Base-by-base conservation (phyloP, 208 protist genomes). In the Leishmania lainsoni region DNA sequence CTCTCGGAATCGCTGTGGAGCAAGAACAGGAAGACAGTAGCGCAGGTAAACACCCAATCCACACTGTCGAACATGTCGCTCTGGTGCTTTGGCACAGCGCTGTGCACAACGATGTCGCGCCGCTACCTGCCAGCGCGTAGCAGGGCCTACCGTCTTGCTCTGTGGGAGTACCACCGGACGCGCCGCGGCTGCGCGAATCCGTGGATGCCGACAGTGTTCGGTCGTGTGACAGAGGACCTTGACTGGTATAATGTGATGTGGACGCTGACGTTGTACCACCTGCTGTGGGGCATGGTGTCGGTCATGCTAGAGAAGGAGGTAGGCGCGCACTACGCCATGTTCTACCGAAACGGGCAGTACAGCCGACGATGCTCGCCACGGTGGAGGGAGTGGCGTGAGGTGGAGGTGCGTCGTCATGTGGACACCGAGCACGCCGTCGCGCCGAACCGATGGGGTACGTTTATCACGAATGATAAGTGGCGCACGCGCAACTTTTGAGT, bases 1-100 rank as follows among this genome's bases (percentile, higher is more conserved):
- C 91, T 95, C 59, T 97, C 94, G 29, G 92, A 97, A 80, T 92
- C 87, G 12, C 82, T 97, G 48, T 97, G 94, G 92, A 94, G 92
- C 79, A 94, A 94, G 78, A 94, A 94, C 83, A 90, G 83, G 79
- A 97, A 97, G 73, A 89, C 91, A 1, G 81, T 97, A 14, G 88
- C 76, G 81, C 73, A 88, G 79, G 80, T 95, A 26, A 95, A 95
- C 79, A 70, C 76, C 79, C 90, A 95, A 78, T 94, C 89, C 42
- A 83, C 87, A 10, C 85, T 93, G 63, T 84, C 89, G 9, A 95
- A 96, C 79, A 81, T 94, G 9, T n/a, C 80, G 2, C 77, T 95
- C 5, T 95, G 93, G 90, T 54, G 68, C 17, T 45, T 87, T 59
- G 89, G 83, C 17, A 84, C 88, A 22, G 71, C 78, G 4, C 71